These are phyloP conservation scores for Mimosa bimucronata DNA, from an alignment of 306 rosid species.

Conservation along the genomic window DNA sequence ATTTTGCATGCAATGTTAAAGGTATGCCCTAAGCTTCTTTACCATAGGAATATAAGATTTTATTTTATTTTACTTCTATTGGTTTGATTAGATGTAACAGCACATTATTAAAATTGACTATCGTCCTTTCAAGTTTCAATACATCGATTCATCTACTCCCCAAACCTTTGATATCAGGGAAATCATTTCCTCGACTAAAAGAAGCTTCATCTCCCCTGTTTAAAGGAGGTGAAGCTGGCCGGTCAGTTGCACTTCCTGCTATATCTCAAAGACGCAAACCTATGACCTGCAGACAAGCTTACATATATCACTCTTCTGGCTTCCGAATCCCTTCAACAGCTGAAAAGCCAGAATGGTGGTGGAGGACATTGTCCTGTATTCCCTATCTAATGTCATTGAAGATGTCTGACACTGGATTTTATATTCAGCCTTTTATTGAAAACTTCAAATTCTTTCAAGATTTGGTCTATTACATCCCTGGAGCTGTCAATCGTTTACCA, in stretches of 20 bases:
- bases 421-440: slow-evolving; percentile 58
- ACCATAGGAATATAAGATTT: background rate
- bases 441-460: slow-evolving; percentile 50
- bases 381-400: slow-evolving; percentile 76
- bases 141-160: background rate
- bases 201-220: slow-evolving; percentile 44
- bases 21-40: slow-evolving; percentile 34
- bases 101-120: background rate
- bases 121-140: background rate
- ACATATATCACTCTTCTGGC: slow-evolving; percentile 52
- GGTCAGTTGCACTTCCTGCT: slow-evolving; percentile 33
- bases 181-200: slow-evolving; percentile 37
- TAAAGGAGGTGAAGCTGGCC: slow-evolving; percentile 38
- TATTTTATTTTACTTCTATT: slow-evolving; percentile 7
- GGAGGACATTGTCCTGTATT: slow-evolving; percentile 78
- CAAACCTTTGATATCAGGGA: slow-evolving; percentile 44
- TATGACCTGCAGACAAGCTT: slow-evolving; percentile 51
- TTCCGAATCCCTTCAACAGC: slow-evolving; percentile 52
- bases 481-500: slow-evolving; percentile 69
- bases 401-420: slow-evolving; percentile 74
- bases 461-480: slow-evolving; percentile 70
- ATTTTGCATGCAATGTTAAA: slow-evolving; percentile 32
- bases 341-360: slow-evolving; percentile 94
- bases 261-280: slow-evolving; percentile 36
- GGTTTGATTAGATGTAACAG: slow-evolving; percentile 7